phyloP scores from a whole-genome alignment of 345 rosid genomes.

The Camelina neglecta region DNA sequence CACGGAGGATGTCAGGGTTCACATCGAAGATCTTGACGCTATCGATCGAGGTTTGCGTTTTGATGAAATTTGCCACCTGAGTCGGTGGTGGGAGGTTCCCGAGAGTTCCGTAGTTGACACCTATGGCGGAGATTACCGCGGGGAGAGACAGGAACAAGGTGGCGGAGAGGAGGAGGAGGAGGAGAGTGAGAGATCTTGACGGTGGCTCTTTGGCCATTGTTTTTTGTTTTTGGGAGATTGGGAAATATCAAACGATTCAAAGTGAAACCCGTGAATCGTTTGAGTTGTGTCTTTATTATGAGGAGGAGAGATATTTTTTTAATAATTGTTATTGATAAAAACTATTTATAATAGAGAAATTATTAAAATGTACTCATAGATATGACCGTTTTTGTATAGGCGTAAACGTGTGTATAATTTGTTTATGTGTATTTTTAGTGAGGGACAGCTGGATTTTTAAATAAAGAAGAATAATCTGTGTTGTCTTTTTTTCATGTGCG shows the following conservation, averaged over 20 bases:
- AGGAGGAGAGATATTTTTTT: constrained; percentile 9
- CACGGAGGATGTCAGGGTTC: constrained; percentile 70
- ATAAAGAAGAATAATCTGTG: not conserved
- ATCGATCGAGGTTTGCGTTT: constrained; percentile 62
- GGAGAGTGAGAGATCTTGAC: constrained; percentile 20
- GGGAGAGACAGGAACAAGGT: constrained; percentile 48
- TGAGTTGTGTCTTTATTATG: constrained; percentile 30
- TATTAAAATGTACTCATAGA: constrained; percentile 3
- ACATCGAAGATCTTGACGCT: constrained; percentile 72
- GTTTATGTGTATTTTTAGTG: constrained; percentile 33
- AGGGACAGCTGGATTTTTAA: constrained; percentile 27
- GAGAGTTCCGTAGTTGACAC: constrained; percentile 80
- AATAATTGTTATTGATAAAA: not conserved
- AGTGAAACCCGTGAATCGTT: constrained; percentile 45
- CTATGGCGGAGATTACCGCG: constrained; percentile 53
- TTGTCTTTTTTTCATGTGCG: constrained; percentile 16
- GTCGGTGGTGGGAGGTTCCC: constrained; percentile 80
- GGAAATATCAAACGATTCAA: constrained; percentile 36
- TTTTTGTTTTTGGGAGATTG: constrained; percentile 17
- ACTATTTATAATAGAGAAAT: constrained; percentile 24
- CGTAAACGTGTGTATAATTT: constrained; percentile 29
- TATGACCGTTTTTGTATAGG: constrained; percentile 31
- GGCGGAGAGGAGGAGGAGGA: constrained; percentile 45
- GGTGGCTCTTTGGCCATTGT: constrained; percentile 40
- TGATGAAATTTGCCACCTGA: constrained; percentile 71